Conservation (phyloP, 2,329 filamentous ascomycete species). For the Immersiporthe knoxdaviesiana region DNA sequence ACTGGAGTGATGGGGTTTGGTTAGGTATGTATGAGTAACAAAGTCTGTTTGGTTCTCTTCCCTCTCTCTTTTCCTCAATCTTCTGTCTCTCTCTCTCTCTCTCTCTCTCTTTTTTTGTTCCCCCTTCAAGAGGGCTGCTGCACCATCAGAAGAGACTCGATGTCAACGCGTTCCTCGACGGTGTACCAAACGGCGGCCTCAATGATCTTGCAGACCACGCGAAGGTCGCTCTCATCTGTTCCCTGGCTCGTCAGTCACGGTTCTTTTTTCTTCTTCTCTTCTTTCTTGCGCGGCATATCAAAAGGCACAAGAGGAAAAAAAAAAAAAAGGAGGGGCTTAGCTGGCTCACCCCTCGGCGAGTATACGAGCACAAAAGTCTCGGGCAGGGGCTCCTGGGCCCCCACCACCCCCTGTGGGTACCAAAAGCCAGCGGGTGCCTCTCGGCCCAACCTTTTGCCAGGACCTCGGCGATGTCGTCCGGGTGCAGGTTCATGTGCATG, state of each 20-base stretch:
- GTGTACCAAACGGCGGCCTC: conserved; percentile 74
- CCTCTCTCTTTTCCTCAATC: neutral
- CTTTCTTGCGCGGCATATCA: no score
- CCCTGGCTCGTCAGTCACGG: conserved; percentile 17
- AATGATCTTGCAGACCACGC: conserved; percentile 69
- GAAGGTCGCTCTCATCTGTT: conserved; percentile 65
- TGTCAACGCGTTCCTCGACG: conserved; percentile 34
- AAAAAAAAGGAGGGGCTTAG: no score
- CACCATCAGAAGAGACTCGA: conserved; percentile 22
- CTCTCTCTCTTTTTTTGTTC: neutral
- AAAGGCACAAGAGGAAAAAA: neutral
- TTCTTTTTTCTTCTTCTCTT: no score
- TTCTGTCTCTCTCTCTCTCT: neutral
- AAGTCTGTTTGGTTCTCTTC: neutral
- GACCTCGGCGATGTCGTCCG: conserved; percentile 73
- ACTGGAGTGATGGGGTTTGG: conserved; percentile 5
- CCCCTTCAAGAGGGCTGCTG: conserved; percentile 6
- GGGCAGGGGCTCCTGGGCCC: conserved; percentile 65
- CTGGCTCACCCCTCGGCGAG: conserved; percentile 63
- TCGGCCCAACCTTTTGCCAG: conserved; percentile 81
- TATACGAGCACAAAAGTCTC: conserved; percentile 81
- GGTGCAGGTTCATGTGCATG: conserved; percentile 80
- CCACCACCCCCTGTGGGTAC: conserved; percentile 8
- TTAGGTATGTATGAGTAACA: conserved; percentile 4
- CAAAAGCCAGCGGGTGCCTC: conserved; percentile 65